These are phyloP conservation scores for Daldinia sp. DNA, from an alignment of 2,329 filamentous ascomycete genomes.

Conservation along the genomic window DNA sequence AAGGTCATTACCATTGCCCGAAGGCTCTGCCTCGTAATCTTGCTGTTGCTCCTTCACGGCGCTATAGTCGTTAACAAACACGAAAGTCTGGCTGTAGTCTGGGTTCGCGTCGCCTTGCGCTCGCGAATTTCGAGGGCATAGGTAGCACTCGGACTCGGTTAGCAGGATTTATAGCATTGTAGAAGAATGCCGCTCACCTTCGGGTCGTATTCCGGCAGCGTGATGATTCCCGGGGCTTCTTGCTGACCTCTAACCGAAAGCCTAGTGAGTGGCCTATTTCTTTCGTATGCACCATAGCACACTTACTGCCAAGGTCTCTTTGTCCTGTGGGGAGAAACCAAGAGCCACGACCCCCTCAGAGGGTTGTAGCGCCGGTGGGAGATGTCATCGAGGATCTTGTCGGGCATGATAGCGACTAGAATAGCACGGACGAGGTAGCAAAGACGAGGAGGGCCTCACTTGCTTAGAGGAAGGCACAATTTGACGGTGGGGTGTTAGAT, in stretches of 20 bases:
- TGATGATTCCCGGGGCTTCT: slow-evolving; percentile 72
- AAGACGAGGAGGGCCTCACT: background rate
- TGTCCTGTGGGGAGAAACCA: slow-evolving; percentile 94
- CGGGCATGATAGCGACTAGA: slow-evolving; percentile 66
- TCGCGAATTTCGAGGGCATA: slow-evolving; percentile 90
- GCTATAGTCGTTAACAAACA: slow-evolving; percentile 97
- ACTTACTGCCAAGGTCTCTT: slow-evolving; percentile 98
- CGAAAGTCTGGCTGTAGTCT: slow-evolving; percentile 84
- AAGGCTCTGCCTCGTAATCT: slow-evolving; percentile 66
- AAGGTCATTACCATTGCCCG: slow-evolving; percentile 48
- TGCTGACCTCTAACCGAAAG: slow-evolving; percentile 71
- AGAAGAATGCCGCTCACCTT: slow-evolving; percentile 54
- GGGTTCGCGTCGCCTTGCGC: slow-evolving; percentile 89
- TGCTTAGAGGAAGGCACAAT: background rate
- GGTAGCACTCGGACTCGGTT: slow-evolving; percentile 73
- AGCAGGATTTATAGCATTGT: background rate
- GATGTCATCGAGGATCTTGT: slow-evolving; percentile 89
- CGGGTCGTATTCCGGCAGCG: slow-evolving; percentile 82
- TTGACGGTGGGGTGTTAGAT: background rate
- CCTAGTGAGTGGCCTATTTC: slow-evolving; percentile 3
- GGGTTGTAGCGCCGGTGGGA: slow-evolving; percentile 95
- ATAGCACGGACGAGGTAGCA: background rate
- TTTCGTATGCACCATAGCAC: background rate
- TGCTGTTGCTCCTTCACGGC: slow-evolving; percentile 94
- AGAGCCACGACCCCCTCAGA: slow-evolving; percentile 86